A percentile compares a stretch with the other conserved stretches of the same genome.
Evolutionary conservation across 139 green algal genomes (phyloP).

Genomic region (Coelastrella sp.): DNA sequence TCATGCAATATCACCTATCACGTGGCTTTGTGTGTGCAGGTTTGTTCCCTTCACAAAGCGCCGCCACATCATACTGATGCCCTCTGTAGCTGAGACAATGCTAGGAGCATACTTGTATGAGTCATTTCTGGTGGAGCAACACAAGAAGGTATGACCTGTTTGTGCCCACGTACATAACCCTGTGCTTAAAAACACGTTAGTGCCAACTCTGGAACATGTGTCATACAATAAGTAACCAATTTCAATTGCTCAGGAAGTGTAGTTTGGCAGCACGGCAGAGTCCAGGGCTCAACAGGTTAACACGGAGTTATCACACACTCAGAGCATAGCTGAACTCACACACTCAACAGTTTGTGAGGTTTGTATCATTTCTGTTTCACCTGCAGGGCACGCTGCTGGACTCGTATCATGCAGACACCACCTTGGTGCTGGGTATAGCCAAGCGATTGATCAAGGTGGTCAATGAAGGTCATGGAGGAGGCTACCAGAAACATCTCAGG

Average conservation of each 20-base stretch:
- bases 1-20: no score
- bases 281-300: no score
- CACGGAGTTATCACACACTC: no score
- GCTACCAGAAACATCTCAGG: constrained; percentile 48
- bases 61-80: constrained; percentile 36
- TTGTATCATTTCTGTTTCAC: background rate
- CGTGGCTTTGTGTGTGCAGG: background rate
- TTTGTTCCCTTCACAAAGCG: constrained; percentile 36
- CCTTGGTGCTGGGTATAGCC: constrained; percentile 20
- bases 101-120: constrained; percentile 43
- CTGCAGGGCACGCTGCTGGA: constrained; percentile 43
- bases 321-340: no score
- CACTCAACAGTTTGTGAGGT: no score
- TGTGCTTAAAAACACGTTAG: no score
- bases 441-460: constrained; percentile 42
- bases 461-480: constrained; percentile 15
- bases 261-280: no score
- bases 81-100: constrained; percentile 24
- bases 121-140: constrained; percentile 37
- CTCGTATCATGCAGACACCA: constrained; percentile 29
- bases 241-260: no score
- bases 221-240: no score
- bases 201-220: no score
- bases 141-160: constrained; percentile 19
- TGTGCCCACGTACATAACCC: no score